Base-by-base conservation (phyloP, 2,329 filamentous ascomycete species). In the Huntiella bhutanensis region DNA sequence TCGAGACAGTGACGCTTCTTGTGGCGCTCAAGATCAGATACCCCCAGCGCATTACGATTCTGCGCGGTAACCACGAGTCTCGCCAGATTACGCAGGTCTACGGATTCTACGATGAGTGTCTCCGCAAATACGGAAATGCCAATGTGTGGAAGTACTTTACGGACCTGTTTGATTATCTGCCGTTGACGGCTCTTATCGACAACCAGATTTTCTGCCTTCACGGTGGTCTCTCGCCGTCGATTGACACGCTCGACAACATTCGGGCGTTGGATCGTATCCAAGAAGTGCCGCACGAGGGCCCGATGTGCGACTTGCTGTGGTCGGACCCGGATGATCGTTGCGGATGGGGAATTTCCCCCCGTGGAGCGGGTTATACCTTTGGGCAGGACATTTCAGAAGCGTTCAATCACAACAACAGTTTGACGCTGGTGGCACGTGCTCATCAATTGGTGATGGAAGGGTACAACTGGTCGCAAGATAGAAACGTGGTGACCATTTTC, bases 81-180 rank as follows among this genome's bases (percentile, higher is more conserved):
- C 81, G 91, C 57, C 91, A 98, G 66, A 98, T 98, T 63, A 98
- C 91, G 40, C 88, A 96, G 64, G 91, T 98, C 50, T 98, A 98
- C 62, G 91, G 91, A 52, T 98, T 98, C 69, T 98, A 98, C 69
- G 91, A 96, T 62, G 91, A 98, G 64, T 98, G 91, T 62, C 76
- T 96, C 56, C 83, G 87, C 61, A 98, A 98, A 69, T 98, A 98
- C 62, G 91, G 91, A 62, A 96, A 95, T 59, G 88, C 91, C 52
- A 96, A 94, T 56, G 91, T 98, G 53, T 98, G 91, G 91, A 95
- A 95, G 70, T 95, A 85, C 62, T 98, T 94, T 62, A 95, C 87
- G 59, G 88, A 98, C 63, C 80, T 98, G 46, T 98, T 98, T 67
- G 91, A 98, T 67, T 98, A 91, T 68, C 82, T 98, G 35, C 88